Conservation (phyloP, 2,329 filamentous ascomycete species). For the Aureobasidium subglaciale region DNA sequence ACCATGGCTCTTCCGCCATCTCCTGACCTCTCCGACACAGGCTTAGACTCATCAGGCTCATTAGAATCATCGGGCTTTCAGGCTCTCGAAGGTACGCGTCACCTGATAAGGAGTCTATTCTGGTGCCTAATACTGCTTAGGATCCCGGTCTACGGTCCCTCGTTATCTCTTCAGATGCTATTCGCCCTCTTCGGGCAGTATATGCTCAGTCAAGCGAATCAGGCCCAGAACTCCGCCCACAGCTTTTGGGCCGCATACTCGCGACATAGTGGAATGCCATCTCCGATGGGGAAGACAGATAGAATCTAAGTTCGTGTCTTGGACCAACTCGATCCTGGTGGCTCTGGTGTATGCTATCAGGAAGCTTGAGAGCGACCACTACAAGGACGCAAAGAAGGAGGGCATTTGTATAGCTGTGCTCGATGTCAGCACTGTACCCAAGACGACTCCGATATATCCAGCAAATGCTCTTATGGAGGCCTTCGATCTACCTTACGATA, state of each 20-base stretch:
- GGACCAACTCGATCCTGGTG: background rate
- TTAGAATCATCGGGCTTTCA: background rate
- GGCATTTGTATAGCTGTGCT: background rate
- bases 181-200: background rate
- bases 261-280: background rate
- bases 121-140: background rate
- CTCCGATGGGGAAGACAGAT: background rate
- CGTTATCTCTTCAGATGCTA: background rate
- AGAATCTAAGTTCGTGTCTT: background rate
- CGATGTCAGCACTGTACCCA: background rate
- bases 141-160: background rate
- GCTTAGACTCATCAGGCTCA: too few relatives aligned
- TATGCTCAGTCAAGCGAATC: background rate
- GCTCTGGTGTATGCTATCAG: background rate
- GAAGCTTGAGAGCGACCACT: background rate
- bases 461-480: background rate
- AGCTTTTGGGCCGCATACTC: background rate
- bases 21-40: too few relatives aligned
- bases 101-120: background rate
- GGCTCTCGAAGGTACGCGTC: background rate
- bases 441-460: background rate
- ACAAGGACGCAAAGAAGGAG: background rate
- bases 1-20: background rate
- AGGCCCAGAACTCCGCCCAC: background rate
- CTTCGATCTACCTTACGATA: background rate